Conservation (phyloP, 805 yeast species). For the Metschnikowia borealis region DNA sequence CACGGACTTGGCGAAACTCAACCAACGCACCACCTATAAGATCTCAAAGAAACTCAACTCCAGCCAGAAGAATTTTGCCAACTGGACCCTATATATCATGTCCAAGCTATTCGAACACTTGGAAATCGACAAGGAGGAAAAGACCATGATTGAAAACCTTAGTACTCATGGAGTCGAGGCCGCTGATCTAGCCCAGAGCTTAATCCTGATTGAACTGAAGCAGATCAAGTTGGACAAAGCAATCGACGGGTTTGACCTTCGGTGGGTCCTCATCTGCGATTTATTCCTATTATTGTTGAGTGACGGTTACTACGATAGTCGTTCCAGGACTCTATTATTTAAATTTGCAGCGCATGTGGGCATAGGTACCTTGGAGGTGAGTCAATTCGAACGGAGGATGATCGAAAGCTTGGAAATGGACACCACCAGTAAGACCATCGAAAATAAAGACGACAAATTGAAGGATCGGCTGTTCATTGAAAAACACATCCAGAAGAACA, state of each 20-base stretch:
- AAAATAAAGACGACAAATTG: conserved; percentile 64
- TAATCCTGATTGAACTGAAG: conserved; percentile 38
- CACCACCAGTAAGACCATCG: conserved; percentile 43
- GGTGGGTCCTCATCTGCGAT: conserved; percentile 95
- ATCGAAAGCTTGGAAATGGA: conserved; percentile 89
- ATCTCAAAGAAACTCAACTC: conserved; percentile 57
- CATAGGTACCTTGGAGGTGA: conserved; percentile 62
- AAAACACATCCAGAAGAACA: conserved; percentile 62
- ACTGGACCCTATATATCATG: conserved; percentile 78
- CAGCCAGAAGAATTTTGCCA: conserved; percentile 74
- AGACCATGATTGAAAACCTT: conserved; percentile 79
- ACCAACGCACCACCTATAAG: conserved; percentile 48
- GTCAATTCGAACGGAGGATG: conserved; percentile 85
- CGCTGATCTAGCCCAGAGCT: conserved; percentile 61
- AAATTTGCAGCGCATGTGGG: conserved; percentile 61
- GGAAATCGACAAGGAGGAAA: conserved; percentile 72
- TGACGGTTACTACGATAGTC: conserved; percentile 82
- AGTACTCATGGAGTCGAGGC: conserved; percentile 80
- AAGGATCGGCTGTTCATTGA: conserved; percentile 77
- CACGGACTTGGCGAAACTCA: conserved; percentile 61
- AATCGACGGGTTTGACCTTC: conserved; percentile 49
- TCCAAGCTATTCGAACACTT: conserved; percentile 73
- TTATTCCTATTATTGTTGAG: conserved; percentile 73
- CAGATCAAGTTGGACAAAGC: conserved; percentile 12
- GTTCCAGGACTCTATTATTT: conserved; percentile 78